Evolutionary conservation across 768 basidiomycete species (phyloP).

Genomic region (Heimioporus sp.): DNA sequence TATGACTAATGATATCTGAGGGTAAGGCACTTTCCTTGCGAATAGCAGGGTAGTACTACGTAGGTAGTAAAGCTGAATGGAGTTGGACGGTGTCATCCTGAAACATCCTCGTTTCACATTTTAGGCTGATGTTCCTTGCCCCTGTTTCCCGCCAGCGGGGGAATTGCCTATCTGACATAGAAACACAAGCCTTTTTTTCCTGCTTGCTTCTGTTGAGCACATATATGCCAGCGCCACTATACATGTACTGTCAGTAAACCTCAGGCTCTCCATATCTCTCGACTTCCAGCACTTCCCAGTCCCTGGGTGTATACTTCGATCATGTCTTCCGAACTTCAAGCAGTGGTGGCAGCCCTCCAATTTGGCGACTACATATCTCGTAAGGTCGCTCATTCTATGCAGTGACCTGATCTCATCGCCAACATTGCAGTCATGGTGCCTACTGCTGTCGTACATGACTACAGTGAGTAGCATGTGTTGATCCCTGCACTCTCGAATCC

Average conservation of each 20-base stretch:
- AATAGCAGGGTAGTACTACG: too few species aligned
- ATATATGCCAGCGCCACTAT: too few species aligned
- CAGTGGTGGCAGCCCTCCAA: conserved; percentile 3
- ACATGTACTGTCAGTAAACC: too few species aligned
- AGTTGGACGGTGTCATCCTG: neutral
- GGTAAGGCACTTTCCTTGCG: too few species aligned
- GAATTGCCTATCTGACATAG: neutral
- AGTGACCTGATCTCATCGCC: neutral
- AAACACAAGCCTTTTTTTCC: too few species aligned
- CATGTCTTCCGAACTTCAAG: conserved; percentile 15
- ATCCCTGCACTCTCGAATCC: neutral
- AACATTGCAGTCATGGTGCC: conserved; percentile 7
- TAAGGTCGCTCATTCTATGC: neutral
- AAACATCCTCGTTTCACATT: neutral
- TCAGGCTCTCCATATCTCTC: neutral
- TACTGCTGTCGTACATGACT: conserved; percentile 18
- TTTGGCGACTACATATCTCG: conserved; percentile 10
- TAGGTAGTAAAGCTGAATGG: too few species aligned
- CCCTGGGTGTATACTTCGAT: too few species aligned
- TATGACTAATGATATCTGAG: too few species aligned
- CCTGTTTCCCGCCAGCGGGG: neutral
- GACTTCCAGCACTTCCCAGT: too few species aligned
- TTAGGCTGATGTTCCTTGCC: neutral
- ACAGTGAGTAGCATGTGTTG: conserved; percentile 8
- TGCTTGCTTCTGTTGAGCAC: too few species aligned